Conservation (phyloP, 2,329 filamentous ascomycete species). For the Thielaviopsis ethacetica region DNA sequence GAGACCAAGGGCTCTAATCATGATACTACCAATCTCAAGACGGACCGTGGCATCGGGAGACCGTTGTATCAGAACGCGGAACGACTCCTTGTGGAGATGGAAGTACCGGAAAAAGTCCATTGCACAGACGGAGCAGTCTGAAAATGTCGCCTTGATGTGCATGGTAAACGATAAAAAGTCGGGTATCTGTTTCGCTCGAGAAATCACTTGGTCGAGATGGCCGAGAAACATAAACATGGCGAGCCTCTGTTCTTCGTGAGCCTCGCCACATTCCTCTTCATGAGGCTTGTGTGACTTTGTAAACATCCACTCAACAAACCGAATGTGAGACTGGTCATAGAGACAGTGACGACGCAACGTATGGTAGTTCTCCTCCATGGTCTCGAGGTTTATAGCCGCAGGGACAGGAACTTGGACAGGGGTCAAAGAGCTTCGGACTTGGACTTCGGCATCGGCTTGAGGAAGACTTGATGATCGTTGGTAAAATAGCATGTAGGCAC, state of each 20-base stretch:
- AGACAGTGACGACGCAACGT: slow-evolving; percentile 65
- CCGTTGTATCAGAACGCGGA: slow-evolving; percentile 50
- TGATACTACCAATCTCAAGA: slow-evolving; percentile 29
- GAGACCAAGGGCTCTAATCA: slow-evolving; percentile 34
- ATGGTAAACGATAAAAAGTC: slow-evolving; percentile 41
- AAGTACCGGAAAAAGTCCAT: slow-evolving; percentile 47
- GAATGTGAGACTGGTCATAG: slow-evolving; percentile 54
- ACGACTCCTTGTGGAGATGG: slow-evolving; percentile 31
- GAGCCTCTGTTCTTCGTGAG: slow-evolving; percentile 29
- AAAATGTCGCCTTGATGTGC: slow-evolving; percentile 31
- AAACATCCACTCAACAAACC: slow-evolving; percentile 49
- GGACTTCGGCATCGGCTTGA: slow-evolving; percentile 21
- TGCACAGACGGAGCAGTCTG: slow-evolving; percentile 37
- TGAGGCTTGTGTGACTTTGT: slow-evolving; percentile 30
- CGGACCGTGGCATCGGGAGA: slow-evolving; percentile 43
- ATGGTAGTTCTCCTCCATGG: slow-evolving; percentile 54
- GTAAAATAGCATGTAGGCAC: slow-evolving; percentile 97
- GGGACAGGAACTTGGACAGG: slow-evolving; percentile 29
- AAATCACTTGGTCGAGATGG: slow-evolving; percentile 61
- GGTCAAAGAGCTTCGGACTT: slow-evolving; percentile 12
- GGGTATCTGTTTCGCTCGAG: slow-evolving; percentile 51
- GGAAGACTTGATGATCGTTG: slow-evolving; percentile 56
- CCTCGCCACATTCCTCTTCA: slow-evolving; percentile 13
- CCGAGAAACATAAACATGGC: slow-evolving; percentile 40
- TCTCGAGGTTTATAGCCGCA: slow-evolving; percentile 34